Evolutionary conservation across 164 flowering plant species (phyloP).

Genomic region (Hamamelis virginiana): DNA sequence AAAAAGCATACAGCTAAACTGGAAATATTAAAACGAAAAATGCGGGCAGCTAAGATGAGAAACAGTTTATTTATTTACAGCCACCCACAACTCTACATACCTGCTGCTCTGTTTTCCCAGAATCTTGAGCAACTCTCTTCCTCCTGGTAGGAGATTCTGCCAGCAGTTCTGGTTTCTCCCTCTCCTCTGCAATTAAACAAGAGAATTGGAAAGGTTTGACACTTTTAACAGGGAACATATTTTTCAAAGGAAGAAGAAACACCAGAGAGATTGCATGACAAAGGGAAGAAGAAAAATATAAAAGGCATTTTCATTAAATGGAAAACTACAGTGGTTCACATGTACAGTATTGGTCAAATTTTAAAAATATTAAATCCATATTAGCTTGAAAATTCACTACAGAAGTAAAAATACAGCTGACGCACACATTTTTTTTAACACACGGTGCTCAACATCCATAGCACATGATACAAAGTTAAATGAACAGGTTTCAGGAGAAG

Average conservation of each 20-base stretch:
- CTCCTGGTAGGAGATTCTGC: conserved; percentile 88
- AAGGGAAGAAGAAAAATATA: not conserved
- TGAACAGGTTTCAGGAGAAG: not conserved
- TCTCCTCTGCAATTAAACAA: conserved; percentile 69
- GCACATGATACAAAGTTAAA: not conserved
- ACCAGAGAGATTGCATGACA: not conserved
- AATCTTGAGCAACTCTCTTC: conserved; percentile 83
- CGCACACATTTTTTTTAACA: no score
- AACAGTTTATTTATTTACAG: not conserved
- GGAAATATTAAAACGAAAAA: no score
- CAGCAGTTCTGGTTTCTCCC: conserved; percentile 88
- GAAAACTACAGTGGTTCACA: not conserved
- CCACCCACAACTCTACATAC: conserved; percentile 24
- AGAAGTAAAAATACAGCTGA: no score
- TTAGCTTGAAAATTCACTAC: not conserved
- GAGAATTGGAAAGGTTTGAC: conserved; percentile 2
- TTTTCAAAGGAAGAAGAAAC: not conserved
- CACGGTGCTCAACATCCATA: not conserved
- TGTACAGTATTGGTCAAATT: not conserved
- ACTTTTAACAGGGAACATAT: not conserved
- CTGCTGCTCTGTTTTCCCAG: conserved; percentile 95
- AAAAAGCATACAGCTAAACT: not conserved
- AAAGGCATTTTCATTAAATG: not conserved
- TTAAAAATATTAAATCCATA: no score
- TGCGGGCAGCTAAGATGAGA: conserved; percentile 3